A percentile compares a stretch with the other conserved stretches of the same genome.
Conservation (phyloP, 2,329 filamentous ascomycete genomes). For the Paecilomyces sp. region DNA sequence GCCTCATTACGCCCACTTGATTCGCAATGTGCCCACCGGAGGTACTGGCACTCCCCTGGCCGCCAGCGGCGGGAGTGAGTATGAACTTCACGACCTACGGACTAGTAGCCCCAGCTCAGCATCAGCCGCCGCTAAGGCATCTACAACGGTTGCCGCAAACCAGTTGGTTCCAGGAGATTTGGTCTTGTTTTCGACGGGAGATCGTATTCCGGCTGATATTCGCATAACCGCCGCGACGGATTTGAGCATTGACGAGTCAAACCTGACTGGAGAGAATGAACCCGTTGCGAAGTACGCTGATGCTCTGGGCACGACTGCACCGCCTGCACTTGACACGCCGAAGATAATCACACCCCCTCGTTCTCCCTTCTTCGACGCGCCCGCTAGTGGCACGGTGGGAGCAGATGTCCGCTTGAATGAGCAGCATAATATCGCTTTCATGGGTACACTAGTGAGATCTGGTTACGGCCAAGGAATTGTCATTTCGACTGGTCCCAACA, state of each 20-base stretch:
- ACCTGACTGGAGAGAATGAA: conserved; percentile 93
- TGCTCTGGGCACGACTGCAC: conserved; percentile 35
- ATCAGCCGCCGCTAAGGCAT: conserved; percentile 63
- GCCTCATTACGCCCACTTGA: conserved; percentile 91
- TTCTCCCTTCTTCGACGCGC: conserved; percentile 53
- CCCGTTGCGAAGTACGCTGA: conserved; percentile 73
- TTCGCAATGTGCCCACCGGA: conserved; percentile 49
- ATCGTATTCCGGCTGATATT: conserved; percentile 93
- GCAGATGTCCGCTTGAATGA: conserved; percentile 64
- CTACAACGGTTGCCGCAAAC: conserved; percentile 76
- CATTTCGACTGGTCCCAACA: conserved; percentile 89
- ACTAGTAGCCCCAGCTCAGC: conserved; percentile 44
- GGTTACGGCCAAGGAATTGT: conserved; percentile 94
- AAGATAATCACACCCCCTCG: conserved; percentile 33
- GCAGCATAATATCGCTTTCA: conserved; percentile 89
- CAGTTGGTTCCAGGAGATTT: conserved; percentile 89
- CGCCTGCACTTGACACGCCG: conserved; percentile 22
- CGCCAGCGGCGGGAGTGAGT: conserved; percentile 26
- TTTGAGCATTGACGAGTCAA: conserved; percentile 91
- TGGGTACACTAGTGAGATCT: conserved; percentile 93
- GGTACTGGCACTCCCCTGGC: conserved; percentile 13
- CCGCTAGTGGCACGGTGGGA: conserved; percentile 52
- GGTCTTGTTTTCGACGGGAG: conserved; percentile 89
- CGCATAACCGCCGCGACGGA: conserved; percentile 86
- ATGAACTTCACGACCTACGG: conserved; percentile 45